Percentiles rank a stretch among this genome's conserved stretches.
These are phyloP conservation scores for Oleoguttula mirabilis DNA, from an alignment of 495 filamentous ascomycete genomes.

Conservation along the genomic window DNA sequence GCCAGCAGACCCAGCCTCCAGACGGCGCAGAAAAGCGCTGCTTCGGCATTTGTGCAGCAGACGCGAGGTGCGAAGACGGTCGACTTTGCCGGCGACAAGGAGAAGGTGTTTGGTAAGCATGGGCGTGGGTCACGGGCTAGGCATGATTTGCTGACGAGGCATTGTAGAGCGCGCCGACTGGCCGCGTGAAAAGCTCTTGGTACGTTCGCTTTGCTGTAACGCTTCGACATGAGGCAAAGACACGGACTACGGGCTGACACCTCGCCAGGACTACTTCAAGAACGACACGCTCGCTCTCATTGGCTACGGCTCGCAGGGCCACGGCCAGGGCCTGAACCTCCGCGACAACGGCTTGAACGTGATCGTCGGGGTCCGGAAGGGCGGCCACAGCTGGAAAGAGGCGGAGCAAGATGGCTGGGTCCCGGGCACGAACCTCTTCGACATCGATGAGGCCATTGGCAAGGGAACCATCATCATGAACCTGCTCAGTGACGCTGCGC, in stretches of 20 bases:
- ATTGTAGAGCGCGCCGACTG: conserved; percentile 85
- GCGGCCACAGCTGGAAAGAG: conserved; percentile 96
- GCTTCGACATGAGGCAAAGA: too few species aligned
- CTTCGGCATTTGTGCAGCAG: conserved; percentile 51
- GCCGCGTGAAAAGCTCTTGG: conserved; percentile 92
- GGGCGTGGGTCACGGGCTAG: background rate
- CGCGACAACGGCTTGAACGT: conserved; percentile 98
- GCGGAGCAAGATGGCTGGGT: conserved; percentile 96
- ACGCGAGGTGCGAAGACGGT: conserved; percentile 70
- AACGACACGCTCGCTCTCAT: conserved; percentile 98
- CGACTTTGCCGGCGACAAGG: conserved; percentile 87
- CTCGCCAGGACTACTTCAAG: conserved; percentile 98
- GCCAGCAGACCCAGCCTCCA: conserved; percentile 32
- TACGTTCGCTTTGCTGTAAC: conserved; percentile 47
- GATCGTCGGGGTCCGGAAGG: conserved; percentile 95
- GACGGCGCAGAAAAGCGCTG: conserved; percentile 30
- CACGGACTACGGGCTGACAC: too few species aligned
- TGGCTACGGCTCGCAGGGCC: conserved; percentile 96
- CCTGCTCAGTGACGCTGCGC: conserved; percentile 90
- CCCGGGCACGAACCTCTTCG: conserved; percentile 95
- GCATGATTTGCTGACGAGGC: conserved; percentile 3
- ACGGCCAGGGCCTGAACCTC: conserved; percentile 97
- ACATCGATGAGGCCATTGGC: conserved; percentile 86
- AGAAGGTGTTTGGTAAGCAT: conserved; percentile 77
- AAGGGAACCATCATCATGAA: conserved; percentile 97